Base-by-base conservation (phyloP, 176 grass and related monocot species). In the Otatea glauca region DNA sequence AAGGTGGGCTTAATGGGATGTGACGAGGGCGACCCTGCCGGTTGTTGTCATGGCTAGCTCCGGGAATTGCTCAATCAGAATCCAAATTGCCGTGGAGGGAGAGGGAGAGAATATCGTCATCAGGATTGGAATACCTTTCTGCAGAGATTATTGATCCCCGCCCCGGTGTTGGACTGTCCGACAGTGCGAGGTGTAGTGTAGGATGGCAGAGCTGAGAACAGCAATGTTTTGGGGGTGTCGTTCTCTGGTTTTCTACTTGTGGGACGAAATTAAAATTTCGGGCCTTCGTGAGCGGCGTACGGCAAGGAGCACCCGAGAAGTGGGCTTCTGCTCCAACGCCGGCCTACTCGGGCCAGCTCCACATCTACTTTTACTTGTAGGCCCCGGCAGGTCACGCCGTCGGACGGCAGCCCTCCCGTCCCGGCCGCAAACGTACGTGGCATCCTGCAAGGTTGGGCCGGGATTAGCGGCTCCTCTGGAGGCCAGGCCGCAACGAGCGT, bases 61-160 rank as follows among this genome's bases (percentile, higher is more conserved):
- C 15, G 56, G 43, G 49, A 48, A 10, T 77, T 8, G 32, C 13
- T n/a, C 75, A 76, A 67, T 47, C 29, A 10, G 72, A 48, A 74
- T 50, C 86, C 71, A 32, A 67, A 34, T 18, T 59, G 14, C 35
- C 17, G 0, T 20, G 9, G 7, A 25, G 24, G 37, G 4, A 32
- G 42, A 55, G 32, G 17, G 35, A 41, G 35, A 41, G 63, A 74
- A 45, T 35, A 43, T 8, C 72, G 25, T 42, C 24, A 78, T 55
- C 45, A 25, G 67, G 35, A 78, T 73, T 11, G 43, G 42, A 91
- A 75, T 54, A 75, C 7, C 59, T 88, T 88, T 78, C 16, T 8
- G 3, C 23, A 47, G 50, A 76, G n/a, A n/a, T n/a, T 76, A 81
- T 75, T 12, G 13, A 87, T 81, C 29, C 29, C 29, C 29, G 29